Evolutionary conservation across 176 grass and related monocot species (phyloP), one percentile per base, ranked within the genome.

Genomic region (Dactylis glomerata): DNA sequence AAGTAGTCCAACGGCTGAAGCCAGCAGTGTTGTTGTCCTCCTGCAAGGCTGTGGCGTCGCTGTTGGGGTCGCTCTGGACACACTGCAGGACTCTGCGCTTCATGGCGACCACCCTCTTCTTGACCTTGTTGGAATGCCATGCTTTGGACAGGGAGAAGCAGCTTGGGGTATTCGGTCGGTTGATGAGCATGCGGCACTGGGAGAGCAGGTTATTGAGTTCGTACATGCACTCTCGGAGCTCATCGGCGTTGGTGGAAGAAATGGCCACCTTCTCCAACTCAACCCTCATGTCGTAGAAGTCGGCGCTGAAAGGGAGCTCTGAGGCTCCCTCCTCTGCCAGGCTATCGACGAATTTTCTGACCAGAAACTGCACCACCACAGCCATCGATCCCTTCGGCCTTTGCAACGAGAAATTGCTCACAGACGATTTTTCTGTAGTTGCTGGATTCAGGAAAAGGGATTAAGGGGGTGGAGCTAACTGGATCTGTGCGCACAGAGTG

Each of bases 121-220:
- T 83, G 26, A 81, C 20, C 59, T 79, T 90, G 66, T 49, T 56
- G n/a, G 81, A 46, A 51, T 30, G 24, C 79, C 65, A 87, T 0
- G 58, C 37, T 55, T 49, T 75, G 17, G 75, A 34, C 22, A 36
- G 75, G 14, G 37, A 55, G 26, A 75, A 79, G 84, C 73, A 73
- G 27, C 76, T 17, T 3, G 46, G 8, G 10, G n/a, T 38, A 14
- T 42, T 87, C 19, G 51, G 51, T 19, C 30, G 64, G 40, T 31
- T 32, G 67, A 56, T 54, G 40, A 79, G 79, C 79, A 28, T 20
- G 45, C 80, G 84, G 65, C 88, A 90, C 73, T 79, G 73, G 65
- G 81, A 61, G 57, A 87, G 80, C 33, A 90, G n/a, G 75, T 87
- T 85, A 57, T 90, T 84, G 66, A 90, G 89, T 20, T 87, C 84